Evolutionary conservation across 768 basidiomycete species (phyloP), one percentile per base, ranked within the genome.

Genomic region (Calvatia gigantea): DNA sequence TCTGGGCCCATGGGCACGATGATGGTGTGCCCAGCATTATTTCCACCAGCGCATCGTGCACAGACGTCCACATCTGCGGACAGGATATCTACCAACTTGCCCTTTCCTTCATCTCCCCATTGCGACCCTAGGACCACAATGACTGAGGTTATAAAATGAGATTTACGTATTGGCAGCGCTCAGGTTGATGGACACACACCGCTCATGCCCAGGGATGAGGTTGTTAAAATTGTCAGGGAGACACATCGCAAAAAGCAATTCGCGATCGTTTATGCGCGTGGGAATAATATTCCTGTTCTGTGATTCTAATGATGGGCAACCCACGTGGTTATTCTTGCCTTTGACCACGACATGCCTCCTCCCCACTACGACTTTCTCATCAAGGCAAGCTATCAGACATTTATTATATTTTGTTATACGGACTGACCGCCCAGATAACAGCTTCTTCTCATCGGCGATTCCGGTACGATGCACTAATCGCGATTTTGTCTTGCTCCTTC

Each of bases 21-120:
- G 69, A 99, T 98, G 21, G 97, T 98, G 73, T 99, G 97, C 2
- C 97, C 97, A 21, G 97, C 97, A 68, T 99, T 99, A 76, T 98
- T 98, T 9, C 97, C 97, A 12, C 97, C 97, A 11, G 97, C 97
- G 69, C 94, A 98, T 44, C 97, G 83, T 17, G 94, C 96, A 65
- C 95, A 98, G 67, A 98, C 69, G 70, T 99, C 97, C 57, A 83
- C 79, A 39, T 95, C 83, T 12, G 89, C 91, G 35, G 94, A 83
- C 61, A 99, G 81, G 66, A 99, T 93, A 69, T 99, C 97, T 56
- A 97, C 97, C 54, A 99, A 85, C 75, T 99, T 98, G 14, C 93
- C 93, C 70, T 92, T 91, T 61, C 92, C 91, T 70, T 94, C 92
- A 68, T 94, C 92, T 43, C 92, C 92, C 92, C 92, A 95, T 66